Percentiles rank a stretch among this genome's conserved stretches.
Evolutionary conservation across 805 yeast genomes (phyloP).

Genomic region (Blastobotrys chiropterorum): DNA sequence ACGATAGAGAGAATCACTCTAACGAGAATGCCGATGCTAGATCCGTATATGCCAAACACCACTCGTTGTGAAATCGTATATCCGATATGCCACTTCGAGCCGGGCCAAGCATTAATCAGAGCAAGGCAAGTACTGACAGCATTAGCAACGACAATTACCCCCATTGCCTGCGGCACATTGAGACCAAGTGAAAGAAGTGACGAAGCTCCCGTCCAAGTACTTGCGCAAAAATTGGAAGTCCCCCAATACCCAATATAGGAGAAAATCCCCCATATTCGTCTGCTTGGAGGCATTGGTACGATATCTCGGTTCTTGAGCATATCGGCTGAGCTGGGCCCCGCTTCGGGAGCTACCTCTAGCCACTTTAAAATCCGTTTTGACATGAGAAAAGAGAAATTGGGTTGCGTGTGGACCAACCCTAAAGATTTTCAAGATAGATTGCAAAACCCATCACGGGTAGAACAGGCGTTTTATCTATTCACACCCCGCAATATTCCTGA

Average conservation of each 20-base stretch:
- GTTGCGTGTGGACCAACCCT: no score
- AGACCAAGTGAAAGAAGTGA: constrained; percentile 40
- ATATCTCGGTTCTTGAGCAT: constrained; percentile 31
- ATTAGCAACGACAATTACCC: constrained; percentile 38
- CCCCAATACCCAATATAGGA: constrained; percentile 32
- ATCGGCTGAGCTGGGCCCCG: constrained; percentile 2
- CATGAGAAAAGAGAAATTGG: background rate
- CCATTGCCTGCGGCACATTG: constrained; percentile 40
- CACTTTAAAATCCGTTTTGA: constrained; percentile 1
- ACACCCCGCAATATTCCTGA: no score
- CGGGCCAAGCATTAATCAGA: constrained; percentile 41
- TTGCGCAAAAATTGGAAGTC: constrained; percentile 30
- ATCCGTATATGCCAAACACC: constrained; percentile 43
- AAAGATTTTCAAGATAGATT: no score
- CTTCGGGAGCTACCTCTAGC: constrained; percentile 2
- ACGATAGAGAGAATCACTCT: constrained; percentile 41
- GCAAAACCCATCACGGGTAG: no score
- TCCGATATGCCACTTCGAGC: constrained; percentile 45
- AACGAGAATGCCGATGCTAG: constrained; percentile 38
- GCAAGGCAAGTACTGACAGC: constrained; percentile 37
- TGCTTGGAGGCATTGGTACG: constrained; percentile 38
- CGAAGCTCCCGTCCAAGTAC: constrained; percentile 40
- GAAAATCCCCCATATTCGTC: constrained; percentile 43
- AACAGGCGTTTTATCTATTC: no score
- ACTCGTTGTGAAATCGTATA: constrained; percentile 41